Conservation (phyloP, 495 filamentous ascomycete species). For the Chaetomium tenue region DNA sequence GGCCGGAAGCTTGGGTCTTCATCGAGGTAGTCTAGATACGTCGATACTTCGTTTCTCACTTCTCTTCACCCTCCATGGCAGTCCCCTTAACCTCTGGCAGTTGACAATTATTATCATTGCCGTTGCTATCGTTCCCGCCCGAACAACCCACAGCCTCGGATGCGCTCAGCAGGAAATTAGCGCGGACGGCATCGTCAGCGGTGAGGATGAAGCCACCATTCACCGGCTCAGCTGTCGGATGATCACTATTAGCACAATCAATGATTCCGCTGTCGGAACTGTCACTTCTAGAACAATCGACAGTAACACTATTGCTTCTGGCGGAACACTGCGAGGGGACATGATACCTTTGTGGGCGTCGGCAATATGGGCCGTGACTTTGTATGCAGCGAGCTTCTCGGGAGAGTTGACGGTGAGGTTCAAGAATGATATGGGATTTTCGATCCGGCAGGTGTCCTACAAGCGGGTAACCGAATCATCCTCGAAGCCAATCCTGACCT, state of each 20-base stretch:
- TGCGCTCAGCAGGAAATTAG: conserved; percentile 3
- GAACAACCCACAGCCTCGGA: too few species aligned
- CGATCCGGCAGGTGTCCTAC: conserved; percentile 7
- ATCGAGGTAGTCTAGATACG: too few species aligned
- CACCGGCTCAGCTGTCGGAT: background rate
- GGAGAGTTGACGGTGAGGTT: background rate
- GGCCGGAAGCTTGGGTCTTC: too few species aligned
- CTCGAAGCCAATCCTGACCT: background rate
- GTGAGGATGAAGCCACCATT: background rate
- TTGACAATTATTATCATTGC: too few species aligned
- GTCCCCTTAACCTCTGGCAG: too few species aligned
- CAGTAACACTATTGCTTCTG: background rate
- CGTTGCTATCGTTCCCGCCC: too few species aligned
- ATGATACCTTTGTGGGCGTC: background rate
- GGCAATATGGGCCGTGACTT: background rate
- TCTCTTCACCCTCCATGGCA: too few species aligned
- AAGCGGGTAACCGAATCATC: background rate
- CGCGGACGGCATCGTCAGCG: background rate
- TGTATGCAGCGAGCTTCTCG: background rate
- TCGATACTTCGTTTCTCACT: too few species aligned
- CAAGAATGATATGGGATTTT: background rate
- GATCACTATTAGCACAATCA: background rate
- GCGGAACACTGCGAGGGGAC: background rate
- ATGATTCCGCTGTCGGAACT: background rate
- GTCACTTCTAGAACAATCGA: background rate